Conservation (phyloP, 2,329 filamentous ascomycete species). For the Colletotrichum noveboracense region DNA sequence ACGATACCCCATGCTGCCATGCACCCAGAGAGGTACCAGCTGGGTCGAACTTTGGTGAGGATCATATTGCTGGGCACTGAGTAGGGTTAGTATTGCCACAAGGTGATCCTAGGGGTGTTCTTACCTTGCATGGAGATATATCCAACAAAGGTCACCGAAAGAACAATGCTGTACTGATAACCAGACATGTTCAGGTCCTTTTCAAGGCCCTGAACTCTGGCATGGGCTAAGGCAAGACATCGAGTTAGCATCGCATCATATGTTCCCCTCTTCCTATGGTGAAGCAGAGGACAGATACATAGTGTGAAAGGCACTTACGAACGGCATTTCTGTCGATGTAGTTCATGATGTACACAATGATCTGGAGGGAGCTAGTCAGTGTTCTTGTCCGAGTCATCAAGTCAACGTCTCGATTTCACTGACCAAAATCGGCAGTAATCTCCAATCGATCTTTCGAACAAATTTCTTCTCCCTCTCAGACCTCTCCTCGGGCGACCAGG, state of each 20-base stretch:
- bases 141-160: conserved; percentile 39
- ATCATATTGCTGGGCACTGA: conserved; percentile 52
- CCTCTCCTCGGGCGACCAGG: conserved; percentile 41
- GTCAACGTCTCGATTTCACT: neutral
- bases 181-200: conserved; percentile 44
- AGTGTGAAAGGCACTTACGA: neutral
- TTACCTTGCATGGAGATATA: conserved; percentile 39
- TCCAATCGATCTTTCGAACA: conserved; percentile 61
- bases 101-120: accelerated
- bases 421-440: conserved; percentile 63
- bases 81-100: neutral
- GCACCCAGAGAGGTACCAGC: conserved; percentile 37
- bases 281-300: neutral
- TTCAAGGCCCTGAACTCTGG: conserved; percentile 47
- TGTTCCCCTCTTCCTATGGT: neutral
- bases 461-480: conserved; percentile 53
- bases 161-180: conserved; percentile 40
- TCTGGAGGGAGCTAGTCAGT: neutral
- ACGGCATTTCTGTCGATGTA: conserved; percentile 51
- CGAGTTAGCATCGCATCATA: accelerated
- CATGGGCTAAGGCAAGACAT: conserved; percentile 26
- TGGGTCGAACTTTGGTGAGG: conserved; percentile 47
- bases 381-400: accelerated
- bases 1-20: conserved; percentile 31
- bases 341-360: conserved; percentile 66